phyloP scores from a whole-genome alignment of 495 filamentous ascomycete genomes.

The Schizothecium vesticola region DNA sequence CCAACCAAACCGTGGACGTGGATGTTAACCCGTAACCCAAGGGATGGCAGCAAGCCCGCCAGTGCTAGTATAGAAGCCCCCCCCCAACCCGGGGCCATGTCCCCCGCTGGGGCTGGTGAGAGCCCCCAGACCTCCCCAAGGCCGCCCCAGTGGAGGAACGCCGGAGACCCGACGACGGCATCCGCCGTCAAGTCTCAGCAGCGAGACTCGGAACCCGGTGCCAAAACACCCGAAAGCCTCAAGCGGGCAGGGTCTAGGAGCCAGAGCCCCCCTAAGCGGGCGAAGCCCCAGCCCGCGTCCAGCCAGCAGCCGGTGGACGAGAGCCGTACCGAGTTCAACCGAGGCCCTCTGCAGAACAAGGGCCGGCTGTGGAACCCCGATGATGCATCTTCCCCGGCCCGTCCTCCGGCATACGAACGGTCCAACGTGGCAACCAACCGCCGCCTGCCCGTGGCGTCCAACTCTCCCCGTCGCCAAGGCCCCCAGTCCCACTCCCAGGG shows the following conservation, averaged over 20 bases:
- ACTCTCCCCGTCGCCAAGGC: constrained; percentile 6
- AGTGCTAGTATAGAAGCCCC: background rate
- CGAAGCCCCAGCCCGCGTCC: constrained; percentile 12
- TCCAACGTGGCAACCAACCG: constrained; percentile 21
- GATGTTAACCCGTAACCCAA: background rate
- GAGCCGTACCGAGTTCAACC: constrained; percentile 28
- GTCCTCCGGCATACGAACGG: constrained; percentile 10
- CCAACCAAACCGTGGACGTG: too few species aligned
- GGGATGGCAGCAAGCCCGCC: constrained; percentile 1
- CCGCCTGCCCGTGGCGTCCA: constrained; percentile 12
- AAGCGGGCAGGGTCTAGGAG: constrained; percentile 17
- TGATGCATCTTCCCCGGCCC: constrained; percentile 18
- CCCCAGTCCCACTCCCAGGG: constrained; percentile 5
- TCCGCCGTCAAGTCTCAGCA: background rate
- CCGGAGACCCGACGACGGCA: background rate
- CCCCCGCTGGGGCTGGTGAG: background rate
- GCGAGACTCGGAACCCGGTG: background rate
- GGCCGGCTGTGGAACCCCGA: constrained; percentile 36
- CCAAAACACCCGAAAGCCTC: background rate
- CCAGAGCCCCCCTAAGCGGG: constrained; percentile 18
- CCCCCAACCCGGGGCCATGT: background rate
- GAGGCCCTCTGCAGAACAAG: constrained; percentile 22
- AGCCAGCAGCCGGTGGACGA: constrained; percentile 6
- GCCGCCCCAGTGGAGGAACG: constrained; percentile 7
- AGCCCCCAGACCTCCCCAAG: background rate